A percentile compares a stretch with the other conserved stretches of the same genome.
These are phyloP conservation scores for Gossypium mustelinum DNA, from an alignment of 345 rosid genomes.

Conservation along the genomic window DNA sequence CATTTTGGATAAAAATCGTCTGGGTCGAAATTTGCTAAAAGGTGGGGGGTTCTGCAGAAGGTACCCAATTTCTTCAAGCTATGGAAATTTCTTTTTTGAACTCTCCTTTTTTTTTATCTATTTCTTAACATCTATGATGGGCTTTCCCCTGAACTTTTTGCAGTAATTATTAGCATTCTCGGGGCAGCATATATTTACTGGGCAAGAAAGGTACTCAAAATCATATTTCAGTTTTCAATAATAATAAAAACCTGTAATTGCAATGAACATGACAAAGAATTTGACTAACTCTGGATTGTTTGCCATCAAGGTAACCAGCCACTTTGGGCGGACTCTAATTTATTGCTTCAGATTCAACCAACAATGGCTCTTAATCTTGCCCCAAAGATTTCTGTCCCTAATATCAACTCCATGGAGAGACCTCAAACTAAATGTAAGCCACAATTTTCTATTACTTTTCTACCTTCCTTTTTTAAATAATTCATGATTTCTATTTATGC, in stretches of 20 bases:
- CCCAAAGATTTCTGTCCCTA: constrained; percentile 25
- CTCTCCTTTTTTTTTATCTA: neutral
- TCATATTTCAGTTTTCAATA: neutral
- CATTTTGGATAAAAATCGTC: neutral
- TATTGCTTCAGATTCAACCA: neutral
- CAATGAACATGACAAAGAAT: neutral
- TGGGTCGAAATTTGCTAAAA: neutral
- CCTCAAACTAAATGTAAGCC: constrained; percentile 27
- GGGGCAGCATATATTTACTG: too few species aligned
- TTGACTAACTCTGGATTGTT: neutral
- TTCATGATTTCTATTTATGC: neutral
- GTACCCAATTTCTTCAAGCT: neutral
- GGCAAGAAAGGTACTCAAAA: too few species aligned
- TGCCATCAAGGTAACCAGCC: neutral
- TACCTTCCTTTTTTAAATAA: too few species aligned
- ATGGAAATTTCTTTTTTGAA: neutral
- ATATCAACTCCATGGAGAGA: neutral
- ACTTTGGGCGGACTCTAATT: neutral
- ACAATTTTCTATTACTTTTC: neutral
- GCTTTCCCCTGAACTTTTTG: neutral
- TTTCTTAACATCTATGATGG: neutral
- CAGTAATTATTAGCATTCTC: neutral
- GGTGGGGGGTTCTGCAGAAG: neutral
- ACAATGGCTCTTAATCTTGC: constrained; percentile 33
- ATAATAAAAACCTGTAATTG: neutral